Conservation (phyloP, 2,329 filamentous ascomycete species). For the Bipolaris oryzae region DNA sequence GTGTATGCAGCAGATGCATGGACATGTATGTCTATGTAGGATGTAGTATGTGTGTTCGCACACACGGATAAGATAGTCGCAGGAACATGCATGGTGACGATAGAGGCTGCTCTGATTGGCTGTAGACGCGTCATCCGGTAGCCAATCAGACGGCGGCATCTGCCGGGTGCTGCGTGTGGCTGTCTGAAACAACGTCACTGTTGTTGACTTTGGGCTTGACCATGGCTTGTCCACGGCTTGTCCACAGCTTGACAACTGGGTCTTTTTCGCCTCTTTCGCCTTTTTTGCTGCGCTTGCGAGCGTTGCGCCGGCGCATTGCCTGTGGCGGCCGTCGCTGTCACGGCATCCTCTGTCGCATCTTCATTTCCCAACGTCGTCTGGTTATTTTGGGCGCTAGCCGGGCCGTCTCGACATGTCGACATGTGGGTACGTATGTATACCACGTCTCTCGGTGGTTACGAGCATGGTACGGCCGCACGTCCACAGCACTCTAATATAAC, state of each 20-base stretch:
- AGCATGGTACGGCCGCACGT: not conserved
- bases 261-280: not conserved
- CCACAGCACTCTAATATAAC: too few species aligned
- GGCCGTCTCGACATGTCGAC: not conserved
- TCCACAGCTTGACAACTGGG: too few species aligned
- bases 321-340: not conserved
- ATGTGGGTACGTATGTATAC: not conserved
- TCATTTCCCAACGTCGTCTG: slow-evolving; percentile 10
- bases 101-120: not conserved
- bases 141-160: slow-evolving; percentile 3
- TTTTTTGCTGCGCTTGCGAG: slow-evolving; percentile 2
- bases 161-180: slow-evolving; percentile 24
- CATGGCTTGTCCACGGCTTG: too few species aligned
- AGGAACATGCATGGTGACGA: too few species aligned
- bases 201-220: not conserved
- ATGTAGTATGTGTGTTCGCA: too few species aligned
- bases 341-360: slow-evolving; percentile 9
- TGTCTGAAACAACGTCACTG: slow-evolving; percentile 37
- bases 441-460: not conserved
- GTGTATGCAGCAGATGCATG: too few species aligned
- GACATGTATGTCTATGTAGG: too few species aligned
- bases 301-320: not conserved
- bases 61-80: too few species aligned
- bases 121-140: not conserved
- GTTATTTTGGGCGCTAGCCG: not conserved